Base-by-base conservation (phyloP, 768 basidiomycete species). In the Suillus discolor region DNA sequence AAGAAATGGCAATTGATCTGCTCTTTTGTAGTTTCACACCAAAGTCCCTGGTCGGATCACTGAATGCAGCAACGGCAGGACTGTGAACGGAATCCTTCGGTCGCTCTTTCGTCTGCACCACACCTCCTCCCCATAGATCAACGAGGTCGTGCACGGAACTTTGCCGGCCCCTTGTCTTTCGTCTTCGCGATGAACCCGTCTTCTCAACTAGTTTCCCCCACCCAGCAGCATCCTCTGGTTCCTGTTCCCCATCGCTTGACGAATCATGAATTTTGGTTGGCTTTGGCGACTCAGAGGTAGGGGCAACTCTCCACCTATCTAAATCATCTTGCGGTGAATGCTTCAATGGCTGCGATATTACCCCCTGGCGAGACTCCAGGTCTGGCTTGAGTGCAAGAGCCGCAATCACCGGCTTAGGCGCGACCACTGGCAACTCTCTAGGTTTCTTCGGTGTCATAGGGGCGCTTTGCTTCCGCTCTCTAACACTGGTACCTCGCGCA, bases 111-210 rank as follows among this genome's bases (percentile, higher is more conserved):
- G 72, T 73, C 67, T 74, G 79, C 57, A 70, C 68, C 65, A 80
- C 66, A 16, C 83, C 81, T 8, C 90, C 90, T 49, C 91, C 91
- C 82, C 89, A 93, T 36, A 94, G 74, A 73, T 91, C 90, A 36
- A 94, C 90, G 63, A 94, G 73, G 71, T 94, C 90, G 71, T 95
- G 92, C 28, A 94, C 92, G 15, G 93, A 94, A 71, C 87, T 89
- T 79, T 94, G 91, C 68, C 92, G 79, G 47, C 85, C 81, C 69
- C 86, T 87, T 51, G 78, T 75, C 69, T 76, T 82, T 49, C 77
- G 72, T 61, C 75, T 77, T 61, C 75, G 70, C 66, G 72, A 72
- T 20, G 73, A 69, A 39, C 70, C 65, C 61, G 65, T 68, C 54
- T 71, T 74, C 65, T 74, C 63, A 57, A 36, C 71, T 7, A 68